Base-by-base conservation (phyloP, 2,329 filamentous ascomycete species). In the Diatrype stigma region DNA sequence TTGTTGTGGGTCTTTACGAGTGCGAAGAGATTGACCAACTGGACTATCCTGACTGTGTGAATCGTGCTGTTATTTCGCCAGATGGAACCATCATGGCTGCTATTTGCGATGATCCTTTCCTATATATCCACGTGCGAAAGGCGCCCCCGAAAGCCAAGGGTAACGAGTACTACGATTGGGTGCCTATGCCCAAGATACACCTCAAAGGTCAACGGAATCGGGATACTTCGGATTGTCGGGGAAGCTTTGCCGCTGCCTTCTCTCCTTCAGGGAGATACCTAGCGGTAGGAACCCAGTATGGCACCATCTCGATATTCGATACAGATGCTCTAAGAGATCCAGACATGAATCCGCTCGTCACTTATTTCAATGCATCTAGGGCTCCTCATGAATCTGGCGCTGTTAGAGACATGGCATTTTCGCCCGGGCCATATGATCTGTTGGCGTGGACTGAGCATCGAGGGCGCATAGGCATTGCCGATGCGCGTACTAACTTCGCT, bases 401-500 rank as follows among this genome's bases (percentile, higher is more conserved):
- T 30, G 85, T 97, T 48, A 82, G 94, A 55, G 90, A 91, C 54
- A 95, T 97, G 88, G 80, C 87, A 1, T 99, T 99, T 66, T 91
- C 89, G 4, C 92, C 93, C 1, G 88, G 89, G 1, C 90, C 92
- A 0, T 93, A 87, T 76, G 93, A 96, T 65, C 80, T 99, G 17
- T 74, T 99, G 38, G 88, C 95, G 6, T 97, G 94, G 92, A 89
- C 91, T 8, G 94, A 99, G 69, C 89, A 96, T 61, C 86, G 89
- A 56, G 88, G 86, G 3, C 78, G 84, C 50, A 76, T 92, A 16
- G 89, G 87, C 35, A 76, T 93, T 37, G 86, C 86, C 5, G 89
- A 94, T 67, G 71, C 89, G 46, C 80, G 89, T 28, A 80, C 76
- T 58, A 81, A 85, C 21, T 84, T 90, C 55, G 74, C 79, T 45